phyloP scores from a whole-genome alignment of 768 basidiomycete species.

The Saitozyma sp. region DNA sequence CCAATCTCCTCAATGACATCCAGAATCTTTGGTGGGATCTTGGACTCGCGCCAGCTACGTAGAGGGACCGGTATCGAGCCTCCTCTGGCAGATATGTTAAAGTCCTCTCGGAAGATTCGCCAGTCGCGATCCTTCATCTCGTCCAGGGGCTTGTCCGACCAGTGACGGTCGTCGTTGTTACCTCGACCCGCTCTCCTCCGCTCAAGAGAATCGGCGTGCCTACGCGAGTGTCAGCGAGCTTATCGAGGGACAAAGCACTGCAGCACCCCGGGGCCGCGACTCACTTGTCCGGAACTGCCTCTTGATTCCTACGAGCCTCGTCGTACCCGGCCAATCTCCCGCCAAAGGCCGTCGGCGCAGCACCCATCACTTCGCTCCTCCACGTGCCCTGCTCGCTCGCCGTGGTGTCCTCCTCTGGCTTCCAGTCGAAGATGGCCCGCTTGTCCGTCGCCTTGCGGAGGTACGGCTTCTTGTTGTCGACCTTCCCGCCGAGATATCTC shows the following conservation, averaged over 20 bases:
- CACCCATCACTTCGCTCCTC: neutral
- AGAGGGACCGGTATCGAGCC: conserved; percentile 91
- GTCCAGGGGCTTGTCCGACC: conserved; percentile 86
- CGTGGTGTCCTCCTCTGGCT: conserved; percentile 91
- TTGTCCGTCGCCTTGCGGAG: conserved; percentile 73
- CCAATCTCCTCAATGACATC: conserved; percentile 86
- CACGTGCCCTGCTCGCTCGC: conserved; percentile 46
- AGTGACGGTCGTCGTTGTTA: conserved; percentile 90
- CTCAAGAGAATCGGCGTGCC: conserved; percentile 79
- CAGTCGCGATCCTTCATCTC: conserved; percentile 99
- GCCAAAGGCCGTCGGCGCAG: conserved; percentile 36
- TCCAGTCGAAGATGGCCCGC: conserved; percentile 99
- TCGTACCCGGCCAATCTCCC: conserved; percentile 50
- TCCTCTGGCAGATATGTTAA: conserved; percentile 92
- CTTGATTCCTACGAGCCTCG: conserved; percentile 27
- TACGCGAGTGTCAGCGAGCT: conserved; percentile 34
- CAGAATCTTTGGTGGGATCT: conserved; percentile 73
- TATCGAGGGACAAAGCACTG: neutral
- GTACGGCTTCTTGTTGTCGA: conserved; percentile 32
- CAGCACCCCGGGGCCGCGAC: neutral
- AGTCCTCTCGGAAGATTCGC: conserved; percentile 99
- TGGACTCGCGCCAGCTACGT: conserved; percentile 86
- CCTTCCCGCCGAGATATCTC: conserved; percentile 73
- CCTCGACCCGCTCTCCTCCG: conserved; percentile 74
- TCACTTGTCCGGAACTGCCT: too few relatives aligned